Base-by-base conservation (phyloP, 495 filamentous ascomycete species). In the Hypoxylon fragiforme region DNA sequence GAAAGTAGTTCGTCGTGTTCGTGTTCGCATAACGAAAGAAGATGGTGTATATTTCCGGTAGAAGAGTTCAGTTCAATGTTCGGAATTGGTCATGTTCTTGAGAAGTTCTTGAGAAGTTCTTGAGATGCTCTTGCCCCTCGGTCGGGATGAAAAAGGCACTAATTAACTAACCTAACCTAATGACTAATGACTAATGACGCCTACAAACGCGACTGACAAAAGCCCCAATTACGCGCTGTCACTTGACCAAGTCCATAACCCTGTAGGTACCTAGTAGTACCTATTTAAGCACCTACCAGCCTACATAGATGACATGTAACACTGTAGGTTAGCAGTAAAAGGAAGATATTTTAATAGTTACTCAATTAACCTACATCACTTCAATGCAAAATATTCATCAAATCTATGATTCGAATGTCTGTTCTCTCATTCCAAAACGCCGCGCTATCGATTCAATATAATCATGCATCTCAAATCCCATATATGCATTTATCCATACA, bases 101-200 rank as follows among this genome's bases (percentile, higher is more conserved):
- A 28, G 24, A 4, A 28, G 24, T 4, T 28, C 24, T 36, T 44
- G 35, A 42, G 12, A 41, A 31, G 18, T 50, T 20, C 19, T 51
- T 57, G 4, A 9, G 9, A 4, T 28, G 4, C 56, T 50, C 18
- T 62, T 51, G 44, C 58, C 57, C 57, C 57, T 54, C 57, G 57
- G 36, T 60, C 39, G 34, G 26, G n/a, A n/a, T n/a, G n/a, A n/a
- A n/a, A 14, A 13, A 39, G 21, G 31, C 32, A 40, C 35, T 32
- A 52, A n/a, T 15, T 9, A n/a, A n/a, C n/a, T n/a, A n/a, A n/a
- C n/a, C n/a, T n/a, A n/a, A n/a, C n/a, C n/a, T n/a, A n/a, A n/a
- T n/a, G n/a, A 9, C 8, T 21, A 48, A 38, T 59, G 49, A 44
- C 39, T n/a, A 11, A n/a, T 44, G 31, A 31, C 41, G 44, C n/a